Conservation (phyloP, 2,329 filamentous ascomycete genomes). For the Triangularia verruculosa region DNA sequence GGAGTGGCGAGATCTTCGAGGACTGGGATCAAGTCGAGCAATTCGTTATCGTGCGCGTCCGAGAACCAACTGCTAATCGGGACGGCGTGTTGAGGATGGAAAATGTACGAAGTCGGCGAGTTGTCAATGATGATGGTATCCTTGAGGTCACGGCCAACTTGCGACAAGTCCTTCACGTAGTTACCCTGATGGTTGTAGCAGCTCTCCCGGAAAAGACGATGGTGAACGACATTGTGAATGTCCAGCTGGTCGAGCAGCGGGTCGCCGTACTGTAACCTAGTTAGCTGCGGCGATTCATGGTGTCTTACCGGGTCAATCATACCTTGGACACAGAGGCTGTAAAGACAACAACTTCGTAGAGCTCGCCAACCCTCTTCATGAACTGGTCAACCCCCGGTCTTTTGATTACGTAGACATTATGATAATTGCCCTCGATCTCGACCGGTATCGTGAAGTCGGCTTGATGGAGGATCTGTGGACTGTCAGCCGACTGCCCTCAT, state of each 20-base stretch:
- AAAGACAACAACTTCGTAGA: constrained; percentile 98
- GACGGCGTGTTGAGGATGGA: constrained; percentile 97
- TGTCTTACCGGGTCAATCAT: constrained; percentile 30
- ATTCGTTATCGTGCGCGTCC: constrained; percentile 97
- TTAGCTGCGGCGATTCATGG: constrained; percentile 24
- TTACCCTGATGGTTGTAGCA: constrained; percentile 99
- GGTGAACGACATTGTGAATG: constrained; percentile 95
- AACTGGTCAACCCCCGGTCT: constrained; percentile 97
- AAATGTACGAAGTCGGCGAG: constrained; percentile 98
- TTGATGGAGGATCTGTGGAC: constrained; percentile 81
- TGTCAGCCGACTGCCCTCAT: constrained; percentile 6
- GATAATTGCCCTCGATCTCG: constrained; percentile 97
- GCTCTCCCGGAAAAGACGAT: constrained; percentile 93
- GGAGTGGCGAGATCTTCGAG: constrained; percentile 90
- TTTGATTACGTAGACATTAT: constrained; percentile 99
- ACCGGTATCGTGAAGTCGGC: constrained; percentile 99
- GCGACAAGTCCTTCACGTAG: constrained; percentile 98
- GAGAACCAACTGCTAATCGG: constrained; percentile 99
- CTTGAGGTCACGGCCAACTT: constrained; percentile 90
- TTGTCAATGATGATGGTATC: constrained; percentile 99
- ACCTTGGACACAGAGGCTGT: constrained; percentile 98
- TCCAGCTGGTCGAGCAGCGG: constrained; percentile 93
- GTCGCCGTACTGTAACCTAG: constrained; percentile 73
- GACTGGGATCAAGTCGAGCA: constrained; percentile 94
- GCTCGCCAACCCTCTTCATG: constrained; percentile 96